Base-by-base conservation (phyloP, 2,329 filamentous ascomycete species). In the Fusarium pseudoanthophilum region DNA sequence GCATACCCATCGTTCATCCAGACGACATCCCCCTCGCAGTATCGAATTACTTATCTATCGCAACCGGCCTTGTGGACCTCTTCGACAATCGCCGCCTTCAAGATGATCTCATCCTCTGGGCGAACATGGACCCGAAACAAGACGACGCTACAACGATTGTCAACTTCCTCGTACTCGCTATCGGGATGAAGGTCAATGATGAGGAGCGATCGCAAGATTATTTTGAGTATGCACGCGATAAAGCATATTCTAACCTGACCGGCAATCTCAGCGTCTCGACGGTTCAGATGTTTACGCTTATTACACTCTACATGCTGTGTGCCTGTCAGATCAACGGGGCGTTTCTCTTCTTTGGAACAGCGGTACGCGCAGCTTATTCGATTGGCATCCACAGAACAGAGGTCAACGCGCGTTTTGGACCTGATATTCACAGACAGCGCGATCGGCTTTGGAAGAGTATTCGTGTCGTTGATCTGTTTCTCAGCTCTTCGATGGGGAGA, bases 271-370 rank as follows among this genome's bases (percentile, higher is more conserved):
- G 86, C 45, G 82, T 87, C 8, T 83, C 82, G 13, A 87, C 85
- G 1, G 85, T 88, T 0, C 86, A 88, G 68, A 84, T 83, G 0
- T 88, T 88, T 43, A 80, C 84, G 1, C 82, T 89, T 20, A 81
- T 88, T 40, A 87, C 86, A 1, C 71, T 88, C 13, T 88, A 88
- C 78, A 88, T 88, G 84, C 84, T 88, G 7, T 84, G 85, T 34
- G 84, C 87, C 7, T 88, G 86, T 59, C 87, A 88, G 74, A 87
- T 88, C 75, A 89, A 88, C 63, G 86, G 86, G 4, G 86, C 86
- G 0, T 89, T 88, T 53, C 76, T 89, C 5, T 86, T 88, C 76
- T 88, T 88, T 24, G 87, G 87, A 13, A 84, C 88, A 11, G 85
- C 87, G 0, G 87, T 85, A 0, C 82, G 87, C 5, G 85, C 87